Conservation (phyloP, 148 eudicot species). For the Chenopodium berlandieri region DNA sequence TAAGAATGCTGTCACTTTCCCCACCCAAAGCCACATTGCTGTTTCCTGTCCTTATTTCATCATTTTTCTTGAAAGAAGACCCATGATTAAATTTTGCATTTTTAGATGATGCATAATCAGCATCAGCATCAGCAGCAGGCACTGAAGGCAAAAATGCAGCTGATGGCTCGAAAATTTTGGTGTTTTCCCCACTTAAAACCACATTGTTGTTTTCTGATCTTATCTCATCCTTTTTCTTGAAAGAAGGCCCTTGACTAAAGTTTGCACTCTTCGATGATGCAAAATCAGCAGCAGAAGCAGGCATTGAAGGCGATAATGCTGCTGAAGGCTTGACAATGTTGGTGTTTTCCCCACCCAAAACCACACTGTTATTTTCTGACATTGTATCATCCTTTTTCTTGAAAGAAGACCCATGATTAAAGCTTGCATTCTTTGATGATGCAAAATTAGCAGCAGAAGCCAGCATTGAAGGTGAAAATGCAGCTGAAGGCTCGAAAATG, state of each 20-base stretch:
- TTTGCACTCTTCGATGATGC: conserved; percentile 5
- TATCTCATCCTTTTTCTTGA: background rate
- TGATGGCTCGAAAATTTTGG: conserved; percentile 1
- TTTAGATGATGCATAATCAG: conserved; percentile 7
- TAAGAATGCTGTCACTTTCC: background rate
- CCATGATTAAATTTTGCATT: background rate
- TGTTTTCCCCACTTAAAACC: background rate
- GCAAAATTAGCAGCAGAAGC: conserved; percentile 2
- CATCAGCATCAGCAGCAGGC: background rate
- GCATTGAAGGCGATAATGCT: background rate
- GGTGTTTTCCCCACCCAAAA: conserved; percentile 6
- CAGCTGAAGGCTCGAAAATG: background rate
- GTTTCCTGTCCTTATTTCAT: background rate
- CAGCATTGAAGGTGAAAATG: background rate
- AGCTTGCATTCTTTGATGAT: conserved; percentile 1
- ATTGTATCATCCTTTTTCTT: background rate
- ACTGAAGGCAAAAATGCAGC: background rate
- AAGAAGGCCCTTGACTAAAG: background rate
- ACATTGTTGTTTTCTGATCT: conserved; percentile 2
- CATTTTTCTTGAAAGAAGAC: background rate
- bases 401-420: conserved; percentile 1
- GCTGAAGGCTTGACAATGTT: conserved; percentile 5
- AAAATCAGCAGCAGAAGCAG: background rate
- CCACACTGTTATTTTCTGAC: background rate
- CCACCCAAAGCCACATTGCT: conserved; percentile 1